Evolutionary conservation across 2,329 filamentous ascomycete species (phyloP), one percentile per base, ranked within the genome.

Genomic region (Aspergillus floridensis): DNA sequence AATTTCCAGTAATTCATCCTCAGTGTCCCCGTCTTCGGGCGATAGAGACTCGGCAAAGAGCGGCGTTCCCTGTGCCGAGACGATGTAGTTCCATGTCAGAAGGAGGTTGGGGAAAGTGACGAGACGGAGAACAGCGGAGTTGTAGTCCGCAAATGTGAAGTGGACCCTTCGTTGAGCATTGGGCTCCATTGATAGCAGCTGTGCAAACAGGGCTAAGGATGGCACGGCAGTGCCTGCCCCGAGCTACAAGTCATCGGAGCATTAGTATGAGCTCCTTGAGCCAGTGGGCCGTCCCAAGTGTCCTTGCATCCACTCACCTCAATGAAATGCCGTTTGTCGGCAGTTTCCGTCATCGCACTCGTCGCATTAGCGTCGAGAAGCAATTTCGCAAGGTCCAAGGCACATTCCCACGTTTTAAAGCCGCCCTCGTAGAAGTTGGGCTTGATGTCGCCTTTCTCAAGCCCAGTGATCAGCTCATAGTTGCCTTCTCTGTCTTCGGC

Each of bases 401-500:
- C 82, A 71, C 86, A 88, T 73, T 88, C 86, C 86, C 86, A 88
- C 19, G 85, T 88, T 69, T 88, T 88, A 75, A 88, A 87, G 5
- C 86, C 86, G 62, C 86, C 86, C 74, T 88, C 86, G 69, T 88
- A 88, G 66, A 88, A 76, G 61, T 84, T 82, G 26, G 83, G 81
- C 49, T 80, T 80, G 56, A 88, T 79, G 66, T 88, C 85, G 3
- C 82, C 81, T 56, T 82, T 76, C 54, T 81, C 79, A 4, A 86
- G 76, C 8, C 81, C 80, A 1, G 77, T 70, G 44, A 80, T 74
- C 22, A 82, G 70, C 38, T 73, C 70, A 41, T 80, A 77, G 57
- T 79, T 79, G 22, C 74, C 70, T 22, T 77, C 71, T 3, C 38
- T 16, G 16, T 44, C 38, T 31, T 76, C 77, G 11, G 75, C 69